Percentiles rank a stretch among this genome's conserved stretches.
These are phyloP conservation scores for Ustilago trichophora DNA, from an alignment of 1,284 basidiomycete genomes.

Conservation along the genomic window DNA sequence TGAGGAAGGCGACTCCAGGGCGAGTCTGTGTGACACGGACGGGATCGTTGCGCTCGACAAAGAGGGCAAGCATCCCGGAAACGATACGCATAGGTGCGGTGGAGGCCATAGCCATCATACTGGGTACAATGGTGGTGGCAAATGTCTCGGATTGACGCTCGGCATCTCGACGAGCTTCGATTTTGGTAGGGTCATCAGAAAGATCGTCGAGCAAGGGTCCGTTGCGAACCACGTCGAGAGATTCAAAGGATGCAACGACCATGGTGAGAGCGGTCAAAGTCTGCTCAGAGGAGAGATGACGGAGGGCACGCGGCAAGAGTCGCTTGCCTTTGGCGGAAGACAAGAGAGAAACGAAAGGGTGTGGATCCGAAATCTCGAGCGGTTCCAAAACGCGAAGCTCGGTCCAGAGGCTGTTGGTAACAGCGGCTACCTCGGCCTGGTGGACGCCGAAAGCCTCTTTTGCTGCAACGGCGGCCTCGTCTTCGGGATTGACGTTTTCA, in stretches of 20 bases:
- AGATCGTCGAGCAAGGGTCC: constrained; percentile 37
- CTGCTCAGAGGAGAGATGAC: constrained; percentile 82
- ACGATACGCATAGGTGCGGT: constrained; percentile 82
- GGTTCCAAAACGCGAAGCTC: constrained; percentile 86
- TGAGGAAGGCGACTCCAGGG: constrained; percentile 92
- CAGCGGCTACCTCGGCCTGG: constrained; percentile 41
- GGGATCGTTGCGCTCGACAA: constrained; percentile 83
- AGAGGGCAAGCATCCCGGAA: constrained; percentile 83
- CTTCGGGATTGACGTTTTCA: constrained; percentile 67
- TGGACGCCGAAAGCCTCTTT: constrained; percentile 28
- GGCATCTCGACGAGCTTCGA: constrained; percentile 71
- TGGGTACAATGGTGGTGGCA: constrained; percentile 83
- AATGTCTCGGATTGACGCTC: constrained; percentile 90
- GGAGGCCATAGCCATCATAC: constrained; percentile 82
- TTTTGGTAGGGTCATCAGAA: constrained; percentile 19
- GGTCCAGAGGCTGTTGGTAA: constrained; percentile 74
- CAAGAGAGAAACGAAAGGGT: constrained; percentile 94
- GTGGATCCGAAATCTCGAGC: constrained; percentile 92
- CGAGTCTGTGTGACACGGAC: constrained; percentile 75
- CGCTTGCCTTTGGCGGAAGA: constrained; percentile 91
- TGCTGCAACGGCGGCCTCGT: constrained; percentile 23
- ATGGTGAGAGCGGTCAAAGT: constrained; percentile 88
- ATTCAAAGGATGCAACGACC: constrained; percentile 89
- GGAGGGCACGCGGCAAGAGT: constrained; percentile 85
- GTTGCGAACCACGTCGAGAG: constrained; percentile 74